Base-by-base conservation (phyloP, 2,329 filamentous ascomycete species). In the Trichophyton equinum region DNA sequence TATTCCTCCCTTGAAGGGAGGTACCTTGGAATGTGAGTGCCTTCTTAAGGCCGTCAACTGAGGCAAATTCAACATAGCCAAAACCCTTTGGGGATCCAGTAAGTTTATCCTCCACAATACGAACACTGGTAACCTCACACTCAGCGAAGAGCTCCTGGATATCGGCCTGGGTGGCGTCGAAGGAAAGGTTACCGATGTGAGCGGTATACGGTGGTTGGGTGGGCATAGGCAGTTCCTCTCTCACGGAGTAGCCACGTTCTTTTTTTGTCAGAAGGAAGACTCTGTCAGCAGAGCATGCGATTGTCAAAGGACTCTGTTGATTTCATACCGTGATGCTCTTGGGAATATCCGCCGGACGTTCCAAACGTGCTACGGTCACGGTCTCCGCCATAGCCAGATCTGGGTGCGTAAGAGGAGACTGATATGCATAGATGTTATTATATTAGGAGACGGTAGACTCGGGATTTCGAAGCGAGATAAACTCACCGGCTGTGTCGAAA, bases 1-100 rank as follows among this genome's bases (percentile, higher is more conserved):
- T 91, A 71, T 86, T 88, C 67, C 94, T 87, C 68, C 91, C 91
- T 74, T 95, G 87, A 74, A 97, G 91, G 62, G 84, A 85, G 63
- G 84, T 81, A 68, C 90, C 89, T 70, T 91, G 91, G 65, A 94
- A 82, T 62, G 85, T 84, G 65, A 99, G 82, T 61, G 94, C 94
- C 76, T 91, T 87, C 80, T 95, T 95, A 70, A 99, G 79, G 62
- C 92, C 92, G 57, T 97, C 92, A 51, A 94, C 78, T 58, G 85
- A 86, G 66, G 81, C 85, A 70, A 99, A 99, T 75, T 99, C 94
- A 66, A 95, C 92, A 74, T 99, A 99, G 64, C 92, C 94, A 70
- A 99, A 99, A 57, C 94, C 94, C 80, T 99, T 99, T 66, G 94
- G 94, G 71, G 91, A 91, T 75, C 87, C 85, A 72, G 94, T 88